Evolutionary conservation across 1,284 basidiomycete species (phyloP).

Genomic region (Sanguinoderma infundibulare): DNA sequence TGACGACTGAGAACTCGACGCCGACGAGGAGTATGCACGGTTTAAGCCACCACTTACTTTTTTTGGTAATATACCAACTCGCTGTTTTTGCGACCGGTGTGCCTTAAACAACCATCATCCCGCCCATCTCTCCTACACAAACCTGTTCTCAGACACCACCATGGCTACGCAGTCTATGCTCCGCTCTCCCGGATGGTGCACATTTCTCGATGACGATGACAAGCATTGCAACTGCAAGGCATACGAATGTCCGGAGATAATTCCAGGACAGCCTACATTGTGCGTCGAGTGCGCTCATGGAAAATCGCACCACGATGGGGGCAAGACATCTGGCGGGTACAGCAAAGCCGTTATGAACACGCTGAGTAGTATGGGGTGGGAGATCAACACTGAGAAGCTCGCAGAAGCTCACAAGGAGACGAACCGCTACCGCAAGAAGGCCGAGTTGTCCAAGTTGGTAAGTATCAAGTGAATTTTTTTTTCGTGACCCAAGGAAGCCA

Average conservation of each 20-base stretch:
- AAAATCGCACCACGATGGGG: background rate
- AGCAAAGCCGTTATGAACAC: background rate
- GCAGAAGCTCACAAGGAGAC: background rate
- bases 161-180: background rate
- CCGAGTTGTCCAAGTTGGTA: background rate
- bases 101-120: too few relatives aligned
- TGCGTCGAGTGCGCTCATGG: background rate
- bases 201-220: background rate
- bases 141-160: background rate
- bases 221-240: background rate
- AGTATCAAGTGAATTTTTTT: too few relatives aligned
- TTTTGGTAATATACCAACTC: too few relatives aligned
- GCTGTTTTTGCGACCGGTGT: too few relatives aligned
- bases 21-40: too few relatives aligned
- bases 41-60: too few relatives aligned
- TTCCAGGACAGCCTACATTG: background rate
- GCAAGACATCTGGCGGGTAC: background rate
- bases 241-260: background rate
- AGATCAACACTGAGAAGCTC: background rate
- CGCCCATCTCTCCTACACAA: too few relatives aligned
- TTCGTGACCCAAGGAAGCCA: too few relatives aligned
- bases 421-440: background rate
- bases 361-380: background rate
- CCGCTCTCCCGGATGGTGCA: background rate
- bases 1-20: conserved; percentile 16